These are phyloP conservation scores for Lactarius akahatsu DNA, from an alignment of 768 basidiomycete species.

Conservation along the genomic window DNA sequence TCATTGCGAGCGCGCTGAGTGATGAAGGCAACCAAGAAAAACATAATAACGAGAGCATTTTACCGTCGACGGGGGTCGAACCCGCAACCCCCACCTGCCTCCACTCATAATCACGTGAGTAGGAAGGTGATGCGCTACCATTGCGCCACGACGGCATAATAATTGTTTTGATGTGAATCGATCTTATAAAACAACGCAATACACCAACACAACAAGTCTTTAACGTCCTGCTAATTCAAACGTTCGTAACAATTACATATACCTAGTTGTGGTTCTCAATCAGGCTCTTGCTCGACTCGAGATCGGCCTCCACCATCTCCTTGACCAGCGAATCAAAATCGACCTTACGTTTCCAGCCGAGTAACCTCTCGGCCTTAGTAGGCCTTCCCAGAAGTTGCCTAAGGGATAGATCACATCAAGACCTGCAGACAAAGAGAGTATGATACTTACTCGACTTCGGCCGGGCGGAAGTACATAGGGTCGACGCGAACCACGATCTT, in stretches of 20 bases:
- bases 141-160: conserved; percentile 38
- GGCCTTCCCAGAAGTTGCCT: conserved; percentile 87
- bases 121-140: conserved; percentile 40
- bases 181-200: neutral
- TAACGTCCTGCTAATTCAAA: neutral
- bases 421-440: neutral
- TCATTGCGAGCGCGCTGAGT: conserved; percentile 42
- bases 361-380: conserved; percentile 80
- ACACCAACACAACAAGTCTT: neutral
- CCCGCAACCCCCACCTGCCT: conserved; percentile 38
- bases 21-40: neutral
- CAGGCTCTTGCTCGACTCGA: conserved; percentile 68
- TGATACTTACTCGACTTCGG: conserved; percentile 83
- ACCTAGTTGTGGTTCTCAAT: conserved; percentile 80
- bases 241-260: neutral
- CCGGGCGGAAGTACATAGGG: conserved; percentile 87
- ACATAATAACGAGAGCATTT: too few relatives aligned
- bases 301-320: conserved; percentile 89
- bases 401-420: conserved; percentile 2
- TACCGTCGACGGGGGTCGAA: conserved; percentile 39
- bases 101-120: conserved; percentile 14
- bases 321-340: conserved; percentile 80
- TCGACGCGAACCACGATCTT: conserved; percentile 83
- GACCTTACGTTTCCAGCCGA: conserved; percentile 90
- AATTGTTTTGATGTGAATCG: neutral